Conservation (phyloP, 306 rosid genomes). For the Quercus suber region DNA sequence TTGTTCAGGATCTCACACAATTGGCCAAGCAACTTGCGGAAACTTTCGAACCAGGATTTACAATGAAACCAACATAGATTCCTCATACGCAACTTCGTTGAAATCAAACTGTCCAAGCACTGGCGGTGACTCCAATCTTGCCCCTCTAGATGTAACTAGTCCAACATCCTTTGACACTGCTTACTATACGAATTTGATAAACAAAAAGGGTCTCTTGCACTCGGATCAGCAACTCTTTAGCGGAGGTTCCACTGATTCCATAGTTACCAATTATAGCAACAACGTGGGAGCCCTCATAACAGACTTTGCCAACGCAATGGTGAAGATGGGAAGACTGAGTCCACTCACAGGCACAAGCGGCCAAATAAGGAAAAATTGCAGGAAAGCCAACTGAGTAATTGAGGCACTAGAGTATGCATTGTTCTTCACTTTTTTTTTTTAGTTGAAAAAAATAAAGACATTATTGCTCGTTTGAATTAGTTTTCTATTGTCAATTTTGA, state of each 20-base stretch:
- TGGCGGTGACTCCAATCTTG: constrained; percentile 44
- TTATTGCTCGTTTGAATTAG: no score
- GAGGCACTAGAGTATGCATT: not conserved
- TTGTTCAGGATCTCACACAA: constrained; percentile 36
- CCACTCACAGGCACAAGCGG: constrained; percentile 51
- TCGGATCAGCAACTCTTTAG: constrained; percentile 58
- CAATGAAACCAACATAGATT: constrained; percentile 55
- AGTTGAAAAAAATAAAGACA: no score
- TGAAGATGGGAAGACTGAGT: constrained; percentile 55
- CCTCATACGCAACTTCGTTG: constrained; percentile 33
- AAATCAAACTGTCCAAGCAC: constrained; percentile 42
- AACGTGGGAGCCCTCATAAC: constrained; percentile 12
- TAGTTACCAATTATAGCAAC: constrained; percentile 35
- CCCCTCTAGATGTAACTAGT: constrained; percentile 40
- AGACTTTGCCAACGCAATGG: constrained; percentile 60
- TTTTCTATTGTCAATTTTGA: no score
- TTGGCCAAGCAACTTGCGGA: constrained; percentile 44
- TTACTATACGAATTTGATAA: constrained; percentile 42
- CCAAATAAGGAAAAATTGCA: constrained; percentile 45
- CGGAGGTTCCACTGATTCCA: constrained; percentile 45
- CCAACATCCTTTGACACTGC: constrained; percentile 44
- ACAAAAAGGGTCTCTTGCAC: constrained; percentile 48
- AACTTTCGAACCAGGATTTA: constrained; percentile 44
- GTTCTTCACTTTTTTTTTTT: no score
- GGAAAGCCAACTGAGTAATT: constrained; percentile 24